Base-by-base conservation (phyloP, 768 basidiomycete genomes). In the Termitomyces sp. region DNA sequence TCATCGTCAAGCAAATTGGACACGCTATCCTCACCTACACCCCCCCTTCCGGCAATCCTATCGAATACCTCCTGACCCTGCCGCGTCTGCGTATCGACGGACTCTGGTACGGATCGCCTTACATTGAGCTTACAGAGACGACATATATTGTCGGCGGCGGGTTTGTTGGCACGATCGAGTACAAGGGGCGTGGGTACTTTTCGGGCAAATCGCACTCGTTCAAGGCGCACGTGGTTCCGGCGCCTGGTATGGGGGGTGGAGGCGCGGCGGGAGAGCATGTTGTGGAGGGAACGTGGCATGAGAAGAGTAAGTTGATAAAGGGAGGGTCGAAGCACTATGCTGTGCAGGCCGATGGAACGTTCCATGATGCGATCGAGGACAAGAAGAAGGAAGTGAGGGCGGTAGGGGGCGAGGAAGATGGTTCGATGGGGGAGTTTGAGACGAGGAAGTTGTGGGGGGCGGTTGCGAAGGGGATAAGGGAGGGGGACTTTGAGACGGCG, bases 161-260 rank as follows among this genome's bases (percentile, higher is more conserved):
- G 12, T 70, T 68, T 54, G 65, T 72, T 53, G 67, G 65, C n/a
- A 61, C 79, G 68, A 86, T 98, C 68, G 92, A 96, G 61, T 98
- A 96, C 79, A 93, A 93, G 67, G 96, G 95, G 70, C 93, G 92
- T 66, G 96, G 95, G 26, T 98, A 95, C 74, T 92, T 98, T 68
- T 82, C 84, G 35, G 95, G 96, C 53, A 95, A 93, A 69, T 84
- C 91, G 3, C 96, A 99, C 73, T 77, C 85, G 3, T 97, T 94
- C 82, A 95, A 93, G 70, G 93, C 96, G 10, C 77, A 77, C 1
- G 68, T 93, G n/a, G 67, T 78, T 0, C 81, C 81, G 11, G 54
- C 60, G 19, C 60, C 60, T 5, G 54, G 57, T 1, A 30, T 50
- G 35, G 53, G 56, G 30, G 46, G 53, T 3, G 47, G 40, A 8